phyloP scores from a whole-genome alignment of 1,139 yeast species.

The Kazachstania sp. region DNA sequence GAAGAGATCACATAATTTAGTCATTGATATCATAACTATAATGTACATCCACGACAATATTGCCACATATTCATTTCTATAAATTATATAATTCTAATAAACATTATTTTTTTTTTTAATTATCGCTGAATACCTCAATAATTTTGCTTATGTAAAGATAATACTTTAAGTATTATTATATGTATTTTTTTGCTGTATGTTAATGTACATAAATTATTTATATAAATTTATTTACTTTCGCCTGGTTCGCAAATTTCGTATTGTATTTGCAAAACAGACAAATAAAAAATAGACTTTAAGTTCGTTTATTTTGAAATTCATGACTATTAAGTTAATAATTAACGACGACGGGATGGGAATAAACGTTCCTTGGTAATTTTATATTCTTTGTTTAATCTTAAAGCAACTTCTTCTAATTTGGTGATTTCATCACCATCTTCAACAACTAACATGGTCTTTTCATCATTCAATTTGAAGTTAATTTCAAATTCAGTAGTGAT shows the following conservation, averaged over 20 bases:
- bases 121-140: not conserved
- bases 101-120: not conserved
- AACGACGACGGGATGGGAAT: slow-evolving; percentile 21
- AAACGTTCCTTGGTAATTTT: slow-evolving; percentile 30
- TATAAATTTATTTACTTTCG: slow-evolving; percentile 4
- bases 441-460: slow-evolving; percentile 49
- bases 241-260: not conserved
- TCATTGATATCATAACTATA: not conserved
- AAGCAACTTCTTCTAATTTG: slow-evolving; percentile 81
- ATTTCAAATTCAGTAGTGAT: slow-evolving; percentile 75
- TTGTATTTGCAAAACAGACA: slow-evolving; percentile 3
- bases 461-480: slow-evolving; percentile 54
- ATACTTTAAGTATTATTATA: not conserved
- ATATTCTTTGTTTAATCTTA: slow-evolving; percentile 77
- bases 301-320: not conserved
- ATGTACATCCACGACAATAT: not conserved
- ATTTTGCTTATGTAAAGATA: not conserved
- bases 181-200: slow-evolving; percentile 1
- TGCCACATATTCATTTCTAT: not conserved
- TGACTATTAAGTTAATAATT: not conserved
- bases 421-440: slow-evolving; percentile 73
- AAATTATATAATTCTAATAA: not conserved
- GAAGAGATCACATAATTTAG: not conserved
- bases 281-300: slow-evolving; percentile 1
- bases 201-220: slow-evolving; percentile 5